Conservation (phyloP, 805 yeast genomes). For the Sugiyamaella boreocaroliniensis region DNA sequence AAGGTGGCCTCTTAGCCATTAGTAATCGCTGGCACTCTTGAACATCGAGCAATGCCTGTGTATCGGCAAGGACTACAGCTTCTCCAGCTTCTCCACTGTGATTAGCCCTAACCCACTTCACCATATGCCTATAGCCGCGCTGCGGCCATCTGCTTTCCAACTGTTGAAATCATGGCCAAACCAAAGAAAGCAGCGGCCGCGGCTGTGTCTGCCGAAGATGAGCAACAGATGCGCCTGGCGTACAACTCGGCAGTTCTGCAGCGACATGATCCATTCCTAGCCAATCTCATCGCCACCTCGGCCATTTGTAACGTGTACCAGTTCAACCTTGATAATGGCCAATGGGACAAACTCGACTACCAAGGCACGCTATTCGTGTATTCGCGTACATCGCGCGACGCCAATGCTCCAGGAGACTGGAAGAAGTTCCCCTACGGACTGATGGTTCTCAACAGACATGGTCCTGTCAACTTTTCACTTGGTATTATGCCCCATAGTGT, state of each 20-base stretch:
- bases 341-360: slow-evolving; percentile 35
- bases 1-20: no score
- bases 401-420: slow-evolving; percentile 15
- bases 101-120: no score
- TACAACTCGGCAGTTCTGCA: slow-evolving; percentile 30
- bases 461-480: slow-evolving; percentile 28
- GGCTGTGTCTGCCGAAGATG: not conserved
- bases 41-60: no score
- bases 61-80: no score
- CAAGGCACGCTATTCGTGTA: slow-evolving; percentile 37
- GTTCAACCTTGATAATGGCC: slow-evolving; percentile 27
- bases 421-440: slow-evolving; percentile 32
- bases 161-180: not conserved
- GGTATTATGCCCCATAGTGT: slow-evolving; percentile 29
- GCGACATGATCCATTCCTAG: slow-evolving; percentile 32
- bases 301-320: slow-evolving; percentile 36
- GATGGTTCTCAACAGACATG: slow-evolving; percentile 32
- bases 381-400: slow-evolving; percentile 23
- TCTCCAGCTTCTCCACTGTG: no score
- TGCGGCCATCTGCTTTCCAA: no score
- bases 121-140: no score
- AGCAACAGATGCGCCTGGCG: slow-evolving; percentile 1
- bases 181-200: not conserved
- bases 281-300: slow-evolving; percentile 32
- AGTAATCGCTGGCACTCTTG: no score